A percentile compares a stretch with the other conserved stretches of the same genome.
Conservation (phyloP, 2,329 filamentous ascomycete genomes). For the Cladobotryum protrusum region DNA sequence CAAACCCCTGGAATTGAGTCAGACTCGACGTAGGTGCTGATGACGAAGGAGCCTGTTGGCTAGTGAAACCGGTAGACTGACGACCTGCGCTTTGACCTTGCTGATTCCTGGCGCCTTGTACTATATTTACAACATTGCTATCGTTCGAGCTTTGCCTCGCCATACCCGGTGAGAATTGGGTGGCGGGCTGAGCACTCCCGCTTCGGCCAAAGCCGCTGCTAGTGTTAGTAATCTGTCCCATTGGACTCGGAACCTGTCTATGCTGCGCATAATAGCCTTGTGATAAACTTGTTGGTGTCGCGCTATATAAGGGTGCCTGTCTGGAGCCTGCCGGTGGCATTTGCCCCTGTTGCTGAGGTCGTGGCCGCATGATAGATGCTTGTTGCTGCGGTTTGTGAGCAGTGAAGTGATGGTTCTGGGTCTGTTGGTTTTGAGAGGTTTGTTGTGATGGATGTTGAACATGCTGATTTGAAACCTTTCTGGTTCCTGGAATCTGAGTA, state of each 20-base stretch:
- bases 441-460: conserved; percentile 12
- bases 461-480: conserved; percentile 9
- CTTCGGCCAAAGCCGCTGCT: conserved; percentile 11
- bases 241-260: conserved; percentile 16
- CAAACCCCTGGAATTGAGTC: conserved; percentile 15
- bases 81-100: conserved; percentile 11
- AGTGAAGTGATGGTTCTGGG: conserved; percentile 4
- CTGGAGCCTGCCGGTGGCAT: conserved; percentile 1
- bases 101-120: conserved; percentile 9
- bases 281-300: conserved; percentile 5
- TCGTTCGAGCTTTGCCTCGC: conserved; percentile 12
- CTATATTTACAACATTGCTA: background rate
- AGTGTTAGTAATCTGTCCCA: conserved; percentile 10
- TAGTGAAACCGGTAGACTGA: conserved; percentile 10
- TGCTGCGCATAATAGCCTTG: conserved; percentile 14
- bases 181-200: conserved; percentile 3
- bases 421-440: conserved; percentile 3
- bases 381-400: conserved; percentile 6
- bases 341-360: conserved; percentile 14
- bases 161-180: conserved; percentile 16
- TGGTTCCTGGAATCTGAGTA: conserved; percentile 12
- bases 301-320: conserved; percentile 7
- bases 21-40: conserved; percentile 13
- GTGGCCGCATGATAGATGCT: conserved; percentile 1
- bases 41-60: conserved; percentile 13